Percentiles rank a stretch among this genome's conserved stretches.
phyloP scores from a whole-genome alignment of 768 basidiomycete species.

The Boletus coccyginus region DNA sequence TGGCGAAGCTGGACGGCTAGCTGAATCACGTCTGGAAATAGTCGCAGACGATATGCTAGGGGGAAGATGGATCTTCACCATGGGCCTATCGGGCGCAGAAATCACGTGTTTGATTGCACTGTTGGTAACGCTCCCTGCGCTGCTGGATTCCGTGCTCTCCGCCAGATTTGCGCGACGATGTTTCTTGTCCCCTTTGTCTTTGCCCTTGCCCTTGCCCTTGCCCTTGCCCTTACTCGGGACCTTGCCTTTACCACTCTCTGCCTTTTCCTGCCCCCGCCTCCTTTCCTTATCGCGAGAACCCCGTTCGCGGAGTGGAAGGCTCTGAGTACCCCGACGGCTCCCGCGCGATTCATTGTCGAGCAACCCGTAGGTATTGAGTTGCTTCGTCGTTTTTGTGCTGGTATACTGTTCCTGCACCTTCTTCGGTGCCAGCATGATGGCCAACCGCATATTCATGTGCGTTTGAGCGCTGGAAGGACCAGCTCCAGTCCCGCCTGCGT shows the following conservation, averaged over 20 bases:
- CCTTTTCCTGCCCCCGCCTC: constrained; percentile 19
- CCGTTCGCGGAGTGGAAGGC: constrained; percentile 16
- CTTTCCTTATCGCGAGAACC: constrained; percentile 24
- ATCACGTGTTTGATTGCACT: constrained; percentile 3
- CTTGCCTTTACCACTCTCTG: constrained; percentile 18
- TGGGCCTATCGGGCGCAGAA: constrained; percentile 7
- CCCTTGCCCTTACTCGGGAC: constrained; percentile 8
- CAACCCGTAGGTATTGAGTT: constrained; percentile 64
- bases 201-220: constrained; percentile 35
- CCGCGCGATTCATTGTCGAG: constrained; percentile 44
- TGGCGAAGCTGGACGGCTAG: constrained; percentile 23
- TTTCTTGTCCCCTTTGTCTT: constrained; percentile 30
- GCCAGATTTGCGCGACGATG: constrained; percentile 22
- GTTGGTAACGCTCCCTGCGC: constrained; percentile 25
- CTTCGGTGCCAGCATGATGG: constrained; percentile 67
- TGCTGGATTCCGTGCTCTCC: constrained; percentile 34
- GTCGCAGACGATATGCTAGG: constrained; percentile 17
- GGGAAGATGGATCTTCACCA: constrained; percentile 14
- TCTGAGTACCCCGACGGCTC: constrained; percentile 17
- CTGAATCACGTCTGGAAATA: background rate
- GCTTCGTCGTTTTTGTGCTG: constrained; percentile 68
- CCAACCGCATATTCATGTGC: constrained; percentile 29
- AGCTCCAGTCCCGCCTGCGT: constrained; percentile 1
- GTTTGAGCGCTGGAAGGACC: constrained; percentile 13
- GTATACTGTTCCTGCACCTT: constrained; percentile 79